Base-by-base conservation (phyloP, 495 filamentous ascomycete genomes). In the Pseudotulostoma volvatum region DNA sequence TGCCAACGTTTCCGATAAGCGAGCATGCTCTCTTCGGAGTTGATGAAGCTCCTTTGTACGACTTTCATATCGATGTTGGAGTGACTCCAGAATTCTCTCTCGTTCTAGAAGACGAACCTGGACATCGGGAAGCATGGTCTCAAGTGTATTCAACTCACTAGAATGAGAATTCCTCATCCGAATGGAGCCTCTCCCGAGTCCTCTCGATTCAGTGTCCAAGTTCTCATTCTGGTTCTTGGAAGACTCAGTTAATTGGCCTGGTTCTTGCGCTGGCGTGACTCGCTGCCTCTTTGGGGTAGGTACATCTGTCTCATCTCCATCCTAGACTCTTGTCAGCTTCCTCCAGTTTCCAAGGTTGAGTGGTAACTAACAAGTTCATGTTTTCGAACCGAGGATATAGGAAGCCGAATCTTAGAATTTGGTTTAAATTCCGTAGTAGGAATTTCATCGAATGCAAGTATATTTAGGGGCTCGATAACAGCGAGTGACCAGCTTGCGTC, bases 11-110 rank as follows among this genome's bases (percentile, higher is more conserved):
- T 51, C 51, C 2, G 21, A 3, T 16, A 61, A 23, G 1, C 31
- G 33, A 36, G 64, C 58, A 13, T 54, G 52, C 37, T 67, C 57
- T 25, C 56, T 48, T 13, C 63, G 64, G 16, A 56, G 42, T 36
- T 53, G 41, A 42, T 66, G 56, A 3, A 61, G 13, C 15, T 64
- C 57, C 0, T 47, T 51, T 16, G 52, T 59, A 17, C 55, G 58
- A 25, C 31, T 57, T 48, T 68, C 64, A 31, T 63, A 68, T 30
- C 64, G 64, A 42, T 63, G 57, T 34, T 68, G 64, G 11, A 68
- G 39, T 1, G 37, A 21, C 19, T 49, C 42, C 18, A 65, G 33
- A 1, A 45, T 44, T 28, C 47, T 47, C 16, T 63, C 53, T 13
- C 49, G 43, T 28, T 55, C 59, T 30, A 43, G 42, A 2, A 53